phyloP scores from a whole-genome alignment of 495 filamentous ascomycete species.

The Penicillium ochrochloron region DNA sequence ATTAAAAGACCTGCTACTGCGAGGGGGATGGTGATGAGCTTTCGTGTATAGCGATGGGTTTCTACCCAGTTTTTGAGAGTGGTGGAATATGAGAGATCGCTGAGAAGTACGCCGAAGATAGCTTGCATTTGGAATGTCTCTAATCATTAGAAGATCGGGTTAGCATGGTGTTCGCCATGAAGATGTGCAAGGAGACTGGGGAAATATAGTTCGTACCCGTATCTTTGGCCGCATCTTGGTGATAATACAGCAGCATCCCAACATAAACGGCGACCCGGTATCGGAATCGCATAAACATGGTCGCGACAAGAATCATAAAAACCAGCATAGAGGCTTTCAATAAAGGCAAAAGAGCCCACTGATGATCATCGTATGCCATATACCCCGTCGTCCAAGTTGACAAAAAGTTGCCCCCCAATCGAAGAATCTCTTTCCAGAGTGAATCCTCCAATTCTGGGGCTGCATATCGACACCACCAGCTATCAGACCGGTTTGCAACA shows the following conservation, averaged over 20 bases:
- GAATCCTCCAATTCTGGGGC: constrained; percentile 51
- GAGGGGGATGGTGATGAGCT: constrained; percentile 63
- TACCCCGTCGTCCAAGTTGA: constrained; percentile 63
- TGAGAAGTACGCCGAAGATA: constrained; percentile 66
- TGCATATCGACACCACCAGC: constrained; percentile 65
- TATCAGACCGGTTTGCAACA: constrained; percentile 59
- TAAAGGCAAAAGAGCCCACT: constrained; percentile 68
- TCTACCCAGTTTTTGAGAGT: constrained; percentile 25
- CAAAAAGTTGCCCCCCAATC: constrained; percentile 56
- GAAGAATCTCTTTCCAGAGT: constrained; percentile 42
- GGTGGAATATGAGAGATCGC: constrained; percentile 51
- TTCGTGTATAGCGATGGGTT: constrained; percentile 56
- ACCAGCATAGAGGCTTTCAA: constrained; percentile 65
- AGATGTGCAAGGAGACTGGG: not conserved
- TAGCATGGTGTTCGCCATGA: not conserved
- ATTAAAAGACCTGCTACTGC: constrained; percentile 65
- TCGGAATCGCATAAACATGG: constrained; percentile 59
- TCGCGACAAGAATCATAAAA: constrained; percentile 61
- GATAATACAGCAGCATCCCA: constrained; percentile 58
- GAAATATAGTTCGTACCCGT: constrained; percentile 27
- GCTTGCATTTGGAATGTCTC: constrained; percentile 62
- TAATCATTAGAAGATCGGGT: constrained; percentile 5
- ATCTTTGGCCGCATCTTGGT: constrained; percentile 45
- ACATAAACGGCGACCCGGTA: constrained; percentile 61
- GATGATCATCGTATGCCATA: constrained; percentile 67